These are phyloP conservation scores for Candida sojae DNA, from an alignment of 1,139 yeast species.

Conservation along the genomic window DNA sequence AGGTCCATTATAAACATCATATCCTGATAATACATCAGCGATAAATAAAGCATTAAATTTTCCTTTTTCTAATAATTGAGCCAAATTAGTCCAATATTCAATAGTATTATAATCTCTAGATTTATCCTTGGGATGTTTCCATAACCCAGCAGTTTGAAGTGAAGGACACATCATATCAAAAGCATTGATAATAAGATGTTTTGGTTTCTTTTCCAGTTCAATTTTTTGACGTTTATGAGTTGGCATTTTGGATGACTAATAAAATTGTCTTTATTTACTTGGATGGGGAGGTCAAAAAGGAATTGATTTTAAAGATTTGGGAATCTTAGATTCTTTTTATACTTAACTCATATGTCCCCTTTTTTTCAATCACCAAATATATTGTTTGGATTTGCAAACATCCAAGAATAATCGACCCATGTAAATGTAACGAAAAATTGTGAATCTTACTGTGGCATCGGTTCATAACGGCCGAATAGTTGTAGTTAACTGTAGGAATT, in stretches of 20 bases:
- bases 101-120: conserved; percentile 34
- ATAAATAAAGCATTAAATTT: conserved; percentile 45
- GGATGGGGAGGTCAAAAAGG: no score
- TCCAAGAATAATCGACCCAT: no score
- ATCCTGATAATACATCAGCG: conserved; percentile 48
- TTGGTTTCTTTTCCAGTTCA: conserved; percentile 16
- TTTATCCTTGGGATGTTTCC: conserved; percentile 45
- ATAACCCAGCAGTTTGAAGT: conserved; percentile 37
- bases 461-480: neutral
- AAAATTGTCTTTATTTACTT: no score
- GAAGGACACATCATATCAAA: conserved; percentile 41
- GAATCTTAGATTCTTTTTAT: no score
- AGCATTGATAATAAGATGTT: conserved; percentile 33
- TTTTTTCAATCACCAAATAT: neutral
- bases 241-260: neutral
- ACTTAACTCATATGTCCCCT: no score
- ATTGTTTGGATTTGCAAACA: neutral
- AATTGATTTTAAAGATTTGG: no score
- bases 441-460: neutral
- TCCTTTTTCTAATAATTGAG: conserved; percentile 44
- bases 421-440: no score
- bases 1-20: conserved; percentile 43
- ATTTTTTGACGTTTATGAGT: conserved; percentile 15
- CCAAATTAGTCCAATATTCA: conserved; percentile 47
- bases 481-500: neutral